phyloP scores from a whole-genome alignment of 2,329 filamentous ascomycete species.

The Aspergillus pseudoterreus region DNA sequence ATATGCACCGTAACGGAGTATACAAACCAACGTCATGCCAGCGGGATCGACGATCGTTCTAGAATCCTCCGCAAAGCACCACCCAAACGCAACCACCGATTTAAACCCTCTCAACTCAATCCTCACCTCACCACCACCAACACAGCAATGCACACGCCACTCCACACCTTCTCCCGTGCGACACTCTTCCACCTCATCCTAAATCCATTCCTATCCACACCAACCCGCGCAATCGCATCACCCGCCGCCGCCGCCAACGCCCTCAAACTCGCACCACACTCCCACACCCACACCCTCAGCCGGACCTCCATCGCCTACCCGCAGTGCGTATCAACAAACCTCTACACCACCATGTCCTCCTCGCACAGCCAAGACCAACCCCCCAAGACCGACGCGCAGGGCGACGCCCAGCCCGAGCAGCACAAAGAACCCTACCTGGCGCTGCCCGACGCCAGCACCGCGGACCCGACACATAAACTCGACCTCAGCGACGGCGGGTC shows the following conservation, averaged over 20 bases:
- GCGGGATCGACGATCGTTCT: conserved; percentile 10
- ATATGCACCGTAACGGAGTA: not conserved
- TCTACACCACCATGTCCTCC: conserved; percentile 23
- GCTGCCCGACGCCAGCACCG: conserved; percentile 68
- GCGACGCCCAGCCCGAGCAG: conserved; percentile 9
- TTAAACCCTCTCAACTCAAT: not conserved
- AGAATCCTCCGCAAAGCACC: conserved; percentile 12
- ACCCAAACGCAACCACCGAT: not conserved
- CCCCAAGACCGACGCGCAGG: conserved; percentile 5
- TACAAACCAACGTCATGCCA: not conserved
- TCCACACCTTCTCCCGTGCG: conserved; percentile 22
- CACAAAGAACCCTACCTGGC: conserved; percentile 56
- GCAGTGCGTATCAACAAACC: conserved; percentile 20
- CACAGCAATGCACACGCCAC: conserved; percentile 26
- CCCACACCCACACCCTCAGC: conserved; percentile 5
- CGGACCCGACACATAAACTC: conserved; percentile 82
- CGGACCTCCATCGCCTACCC: conserved; percentile 25
- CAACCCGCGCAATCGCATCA: conserved; percentile 13
- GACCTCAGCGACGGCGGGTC: conserved; percentile 51
- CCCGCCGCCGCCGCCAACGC: conserved; percentile 9
- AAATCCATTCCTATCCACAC: conserved; percentile 14
- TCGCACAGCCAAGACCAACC: conserved; percentile 8
- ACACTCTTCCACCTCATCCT: conserved; percentile 24
- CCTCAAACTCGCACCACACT: conserved; percentile 1
- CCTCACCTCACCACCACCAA: not conserved